These are phyloP conservation scores for Chaetomium fimeti DNA, from an alignment of 495 filamentous ascomycete species.

Conservation along the genomic window DNA sequence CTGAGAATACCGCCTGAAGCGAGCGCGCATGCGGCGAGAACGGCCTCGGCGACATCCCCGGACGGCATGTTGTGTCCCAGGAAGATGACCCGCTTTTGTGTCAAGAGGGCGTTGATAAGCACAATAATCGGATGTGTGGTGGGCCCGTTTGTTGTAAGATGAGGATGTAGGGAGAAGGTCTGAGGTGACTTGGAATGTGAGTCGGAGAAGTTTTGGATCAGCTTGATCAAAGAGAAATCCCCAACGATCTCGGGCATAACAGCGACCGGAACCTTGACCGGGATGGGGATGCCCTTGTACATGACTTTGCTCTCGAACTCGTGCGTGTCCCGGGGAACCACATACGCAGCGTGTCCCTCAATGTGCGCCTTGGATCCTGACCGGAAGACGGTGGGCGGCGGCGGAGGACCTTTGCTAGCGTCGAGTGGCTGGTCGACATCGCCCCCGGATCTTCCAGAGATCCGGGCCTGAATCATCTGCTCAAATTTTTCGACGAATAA, in stretches of 20 bases:
- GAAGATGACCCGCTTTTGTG: conserved; percentile 95
- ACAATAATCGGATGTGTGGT: conserved; percentile 76
- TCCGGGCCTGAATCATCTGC: conserved; percentile 73
- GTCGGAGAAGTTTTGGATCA: conserved; percentile 88
- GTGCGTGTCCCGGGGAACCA: conserved; percentile 86
- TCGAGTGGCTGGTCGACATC: conserved; percentile 45
- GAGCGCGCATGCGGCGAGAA: conserved; percentile 88
- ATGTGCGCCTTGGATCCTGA: conserved; percentile 56
- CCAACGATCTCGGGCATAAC: conserved; percentile 94
- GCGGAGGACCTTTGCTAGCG: conserved; percentile 49
- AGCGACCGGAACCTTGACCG: conserved; percentile 91
- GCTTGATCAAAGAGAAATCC: conserved; percentile 94
- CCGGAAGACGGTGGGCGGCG: conserved; percentile 49
- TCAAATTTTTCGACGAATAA: conserved; percentile 98
- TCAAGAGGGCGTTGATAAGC: conserved; percentile 78
- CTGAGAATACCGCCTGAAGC: conserved; percentile 91
- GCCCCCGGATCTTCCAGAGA: conserved; percentile 52
- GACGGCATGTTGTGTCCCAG: conserved; percentile 92
- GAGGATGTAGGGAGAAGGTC: conserved; percentile 81
- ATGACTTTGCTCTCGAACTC: conserved; percentile 93
- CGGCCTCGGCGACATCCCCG: conserved; percentile 91
- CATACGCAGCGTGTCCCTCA: conserved; percentile 54
- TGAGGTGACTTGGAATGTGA: conserved; percentile 79
- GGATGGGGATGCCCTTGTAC: conserved; percentile 93
- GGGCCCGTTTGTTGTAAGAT: conserved; percentile 88